Evolutionary conservation across 768 basidiomycete genomes (phyloP).

Genomic region (Mycena haematopus): DNA sequence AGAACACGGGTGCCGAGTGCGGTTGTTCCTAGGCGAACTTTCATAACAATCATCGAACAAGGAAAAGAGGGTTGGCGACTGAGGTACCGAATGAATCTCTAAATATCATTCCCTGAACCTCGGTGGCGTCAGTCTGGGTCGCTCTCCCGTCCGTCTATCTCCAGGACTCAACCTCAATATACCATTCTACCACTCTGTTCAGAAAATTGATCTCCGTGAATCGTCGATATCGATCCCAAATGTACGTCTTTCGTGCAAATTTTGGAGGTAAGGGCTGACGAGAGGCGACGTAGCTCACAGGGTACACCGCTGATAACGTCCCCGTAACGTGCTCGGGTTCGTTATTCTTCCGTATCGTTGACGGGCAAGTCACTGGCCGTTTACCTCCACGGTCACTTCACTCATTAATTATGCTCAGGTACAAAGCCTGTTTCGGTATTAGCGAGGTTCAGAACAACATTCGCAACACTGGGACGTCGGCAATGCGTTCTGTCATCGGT

Average conservation of each 20-base stretch:
- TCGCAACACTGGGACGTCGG: slow-evolving; percentile 59
- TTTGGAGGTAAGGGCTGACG: neutral
- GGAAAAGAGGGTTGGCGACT: slow-evolving; percentile 61
- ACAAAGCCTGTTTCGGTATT: slow-evolving; percentile 60
- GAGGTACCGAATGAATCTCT: slow-evolving; percentile 36
- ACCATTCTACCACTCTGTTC: slow-evolving; percentile 52
- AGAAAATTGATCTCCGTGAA: slow-evolving; percentile 55
- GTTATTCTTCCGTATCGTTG: slow-evolving; percentile 56
- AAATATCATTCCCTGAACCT: neutral
- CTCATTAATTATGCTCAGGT: slow-evolving; percentile 25
- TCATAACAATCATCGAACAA: slow-evolving; percentile 59
- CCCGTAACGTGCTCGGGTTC: slow-evolving; percentile 61
- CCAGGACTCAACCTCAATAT: slow-evolving; percentile 55
- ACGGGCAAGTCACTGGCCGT: slow-evolving; percentile 36
- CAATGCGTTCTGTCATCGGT: slow-evolving; percentile 60
- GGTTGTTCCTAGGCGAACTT: slow-evolving; percentile 34
- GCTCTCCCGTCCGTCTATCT: slow-evolving; percentile 48
- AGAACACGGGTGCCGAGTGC: slow-evolving; percentile 3
- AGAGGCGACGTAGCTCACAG: slow-evolving; percentile 34
- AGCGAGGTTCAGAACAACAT: slow-evolving; percentile 57
- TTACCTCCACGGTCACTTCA: too few relatives aligned
- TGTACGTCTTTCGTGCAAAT: slow-evolving; percentile 33
- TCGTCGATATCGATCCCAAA: slow-evolving; percentile 53
- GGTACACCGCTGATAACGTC: slow-evolving; percentile 48
- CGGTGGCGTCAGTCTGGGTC: slow-evolving; percentile 45